These are phyloP conservation scores for Crithidia sp. DNA, from an alignment of 208 protist species.

Conservation along the genomic window DNA sequence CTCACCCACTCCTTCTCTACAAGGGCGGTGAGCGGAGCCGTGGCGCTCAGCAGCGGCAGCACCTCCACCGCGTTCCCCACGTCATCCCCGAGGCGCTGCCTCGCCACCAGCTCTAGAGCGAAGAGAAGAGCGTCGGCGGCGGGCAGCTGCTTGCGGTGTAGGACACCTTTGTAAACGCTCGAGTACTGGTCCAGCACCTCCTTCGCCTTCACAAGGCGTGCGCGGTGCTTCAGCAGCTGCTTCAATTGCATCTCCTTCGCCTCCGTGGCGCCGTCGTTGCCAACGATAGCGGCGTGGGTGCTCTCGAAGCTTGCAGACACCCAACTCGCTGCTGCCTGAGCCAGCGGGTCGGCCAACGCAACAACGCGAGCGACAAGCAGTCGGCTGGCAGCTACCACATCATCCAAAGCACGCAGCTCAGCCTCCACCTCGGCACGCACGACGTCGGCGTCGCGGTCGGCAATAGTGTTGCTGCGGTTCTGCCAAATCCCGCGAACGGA, in stretches of 20 bases:
- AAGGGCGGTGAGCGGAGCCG: slow-evolving; percentile 29
- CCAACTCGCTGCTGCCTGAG: slow-evolving; percentile 12
- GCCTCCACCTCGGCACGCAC: not conserved
- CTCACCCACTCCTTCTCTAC: slow-evolving; percentile 25
- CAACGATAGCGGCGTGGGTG: slow-evolving; percentile 30
- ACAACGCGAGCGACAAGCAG: not conserved
- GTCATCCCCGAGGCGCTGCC: slow-evolving; percentile 45
- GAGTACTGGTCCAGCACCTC: slow-evolving; percentile 12
- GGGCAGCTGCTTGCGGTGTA: slow-evolving; percentile 20
- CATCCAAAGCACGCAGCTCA: slow-evolving; percentile 5
- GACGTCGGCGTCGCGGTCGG: not conserved
- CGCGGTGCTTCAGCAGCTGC: slow-evolving; percentile 40
- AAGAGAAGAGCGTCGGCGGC: slow-evolving; percentile 39
- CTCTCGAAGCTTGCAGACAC: slow-evolving; percentile 14
- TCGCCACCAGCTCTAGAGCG: slow-evolving; percentile 50
- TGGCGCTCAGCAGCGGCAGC: slow-evolving; percentile 24
- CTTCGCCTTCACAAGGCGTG: slow-evolving; percentile 29
- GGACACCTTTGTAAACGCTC: slow-evolving; percentile 11
- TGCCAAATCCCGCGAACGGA: slow-evolving; percentile 17
- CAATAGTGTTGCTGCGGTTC: not conserved
- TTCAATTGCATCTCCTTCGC: slow-evolving; percentile 58
- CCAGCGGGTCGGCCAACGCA: slow-evolving; percentile 34
- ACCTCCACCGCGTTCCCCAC: slow-evolving; percentile 20
- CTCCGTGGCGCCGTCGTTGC: slow-evolving; percentile 73
- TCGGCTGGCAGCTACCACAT: not conserved